These are phyloP conservation scores for Triticum timopheevii DNA, from an alignment of 176 grass and related monocot species.

Conservation along the genomic window DNA sequence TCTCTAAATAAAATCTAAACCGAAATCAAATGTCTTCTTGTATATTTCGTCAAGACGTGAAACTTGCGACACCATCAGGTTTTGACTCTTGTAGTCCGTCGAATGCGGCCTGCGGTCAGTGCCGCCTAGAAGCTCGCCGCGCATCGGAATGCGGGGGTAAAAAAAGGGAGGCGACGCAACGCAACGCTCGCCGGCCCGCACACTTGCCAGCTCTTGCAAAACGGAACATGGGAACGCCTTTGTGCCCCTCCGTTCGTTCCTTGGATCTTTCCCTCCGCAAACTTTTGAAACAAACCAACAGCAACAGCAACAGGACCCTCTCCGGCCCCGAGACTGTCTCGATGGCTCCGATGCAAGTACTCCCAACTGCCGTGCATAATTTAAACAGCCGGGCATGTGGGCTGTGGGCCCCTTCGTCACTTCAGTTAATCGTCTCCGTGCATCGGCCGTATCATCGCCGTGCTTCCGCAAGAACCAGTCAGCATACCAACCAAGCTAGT, in stretches of 20 bases:
- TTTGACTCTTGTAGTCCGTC: not conserved
- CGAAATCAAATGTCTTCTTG: too few relatives aligned
- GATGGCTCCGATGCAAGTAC: not conserved
- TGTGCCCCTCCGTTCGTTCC: not conserved
- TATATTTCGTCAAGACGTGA: too few relatives aligned
- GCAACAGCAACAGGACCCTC: not conserved
- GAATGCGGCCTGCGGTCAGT: not conserved
- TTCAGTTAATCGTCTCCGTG: not conserved
- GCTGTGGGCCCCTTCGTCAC: not conserved
- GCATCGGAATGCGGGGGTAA: not conserved
- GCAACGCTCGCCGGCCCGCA: not conserved
- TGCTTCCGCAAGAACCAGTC: not conserved
- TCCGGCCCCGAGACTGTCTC: not conserved
- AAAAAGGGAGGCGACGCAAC: not conserved
- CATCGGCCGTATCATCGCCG: not conserved
- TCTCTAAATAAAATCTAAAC: too few relatives aligned
- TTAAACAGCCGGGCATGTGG: not conserved
- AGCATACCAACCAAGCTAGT: not conserved
- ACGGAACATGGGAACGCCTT: not conserved
- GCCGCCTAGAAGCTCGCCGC: not conserved
- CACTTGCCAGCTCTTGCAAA: not conserved
- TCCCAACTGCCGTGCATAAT: constrained; percentile 15
- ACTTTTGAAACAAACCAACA: constrained; percentile 23
- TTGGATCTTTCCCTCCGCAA: constrained; percentile 31
- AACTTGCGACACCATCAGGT: too few relatives aligned